These are phyloP conservation scores for Syncephalastrum racemosum DNA, from an alignment of 371 early-diverging fungal genomes.

Conservation along the genomic window DNA sequence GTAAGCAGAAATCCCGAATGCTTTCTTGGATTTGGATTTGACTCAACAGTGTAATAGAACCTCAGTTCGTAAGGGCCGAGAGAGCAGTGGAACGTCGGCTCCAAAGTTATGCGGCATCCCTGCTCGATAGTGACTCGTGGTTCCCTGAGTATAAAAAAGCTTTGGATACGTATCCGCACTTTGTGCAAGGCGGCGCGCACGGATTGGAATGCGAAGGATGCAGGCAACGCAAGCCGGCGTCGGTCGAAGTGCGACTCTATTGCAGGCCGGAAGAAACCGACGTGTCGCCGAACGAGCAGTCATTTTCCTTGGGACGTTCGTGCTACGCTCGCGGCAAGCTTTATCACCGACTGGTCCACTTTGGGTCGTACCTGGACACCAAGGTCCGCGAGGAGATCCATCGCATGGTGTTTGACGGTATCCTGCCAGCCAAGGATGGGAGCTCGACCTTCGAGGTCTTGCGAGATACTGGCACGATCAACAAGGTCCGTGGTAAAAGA, in stretches of 20 bases:
- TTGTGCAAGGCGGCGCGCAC: background rate
- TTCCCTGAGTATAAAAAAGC: slow-evolving; percentile 20
- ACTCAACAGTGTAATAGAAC: slow-evolving; percentile 5
- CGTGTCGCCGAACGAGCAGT: background rate
- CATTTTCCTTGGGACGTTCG: slow-evolving; percentile 18
- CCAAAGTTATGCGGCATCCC: slow-evolving; percentile 13
- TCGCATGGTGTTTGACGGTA: no score
- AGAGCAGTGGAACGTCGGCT: slow-evolving; percentile 18
- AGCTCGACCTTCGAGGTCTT: no score
- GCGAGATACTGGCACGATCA: no score
- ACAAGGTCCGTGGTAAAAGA: no score
- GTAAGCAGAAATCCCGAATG: no score
- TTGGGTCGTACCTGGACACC: slow-evolving; percentile 19
- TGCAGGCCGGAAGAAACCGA: slow-evolving; percentile 11
- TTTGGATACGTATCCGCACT: slow-evolving; percentile 15
- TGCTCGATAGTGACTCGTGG: slow-evolving; percentile 25
- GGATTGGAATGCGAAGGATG: slow-evolving; percentile 19
- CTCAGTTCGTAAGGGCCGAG: slow-evolving; percentile 13
- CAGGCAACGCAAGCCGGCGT: slow-evolving; percentile 17
- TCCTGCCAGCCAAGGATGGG: no score
- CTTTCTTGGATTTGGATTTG: no score
- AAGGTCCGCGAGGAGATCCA: slow-evolving; percentile 11
- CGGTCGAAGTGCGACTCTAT: slow-evolving; percentile 4
- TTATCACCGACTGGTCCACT: slow-evolving; percentile 23
- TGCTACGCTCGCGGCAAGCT: slow-evolving; percentile 23